Evolutionary conservation across 2,329 filamentous ascomycete genomes (phyloP), one percentile per base, ranked within the genome.

Genomic region (Fusarium dlaminii): DNA sequence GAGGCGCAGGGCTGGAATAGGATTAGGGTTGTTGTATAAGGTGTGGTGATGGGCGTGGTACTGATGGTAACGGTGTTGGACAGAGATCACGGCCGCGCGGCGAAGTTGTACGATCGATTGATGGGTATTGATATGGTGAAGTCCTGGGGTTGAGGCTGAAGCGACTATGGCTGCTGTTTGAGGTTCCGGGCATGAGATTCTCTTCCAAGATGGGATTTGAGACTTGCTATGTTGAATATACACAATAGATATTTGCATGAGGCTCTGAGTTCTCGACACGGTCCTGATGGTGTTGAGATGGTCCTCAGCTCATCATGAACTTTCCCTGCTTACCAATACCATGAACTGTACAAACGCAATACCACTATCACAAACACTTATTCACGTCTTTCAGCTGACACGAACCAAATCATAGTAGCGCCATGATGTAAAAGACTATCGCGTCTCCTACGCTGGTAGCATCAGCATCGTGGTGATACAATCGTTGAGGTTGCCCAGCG

Each of bases 41-140:
- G 30, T 43, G 51, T 22, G 9, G 40, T 37, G 34, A 52, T 39
- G 63, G 5, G 15, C 5, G 46, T 13, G 1, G 15, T 42, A 52
- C 48, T 17, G n/a, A 39, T 22, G 29, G 22, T 39, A 58, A 65
- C 51, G 59, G 15, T 15, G 58, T 57, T 22, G 64, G 22, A 74
- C 72, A 43, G 15, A 45, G 32, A 68, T 36, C 29, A 37, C 32
- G 56, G 60, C 60, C 72, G 60, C 72, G 72, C 61, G 68, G 72
- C 60, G 59, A 54, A n/a, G 68, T 75, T 32, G 48, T 39, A 49
- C 22, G 22, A 49, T 49, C 29, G 29, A 49, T 17, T 27, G 20
- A 49, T 8, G 29, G 5, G 29, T n/a, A 6, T n/a, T 32, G 46
- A 30, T 13, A 18, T 32, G 48, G 30, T 22, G 5, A 40, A 27